phyloP scores from a whole-genome alignment of 139 green algal species.

The Pedinophyceae sp. region DNA sequence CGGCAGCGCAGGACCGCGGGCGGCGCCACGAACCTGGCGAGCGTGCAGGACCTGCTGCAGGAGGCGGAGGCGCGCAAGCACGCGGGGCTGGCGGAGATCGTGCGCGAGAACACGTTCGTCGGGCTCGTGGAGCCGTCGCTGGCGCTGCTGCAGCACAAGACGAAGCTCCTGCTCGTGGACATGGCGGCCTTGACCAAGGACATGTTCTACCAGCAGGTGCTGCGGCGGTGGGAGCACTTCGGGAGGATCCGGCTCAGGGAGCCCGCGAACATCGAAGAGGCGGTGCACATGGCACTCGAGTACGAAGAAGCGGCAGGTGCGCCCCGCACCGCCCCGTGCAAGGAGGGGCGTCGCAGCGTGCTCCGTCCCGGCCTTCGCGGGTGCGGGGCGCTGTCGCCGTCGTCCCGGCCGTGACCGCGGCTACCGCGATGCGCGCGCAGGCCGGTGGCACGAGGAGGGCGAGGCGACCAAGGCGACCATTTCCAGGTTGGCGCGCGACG shows the following conservation, averaged over 20 bases:
- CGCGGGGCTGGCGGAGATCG: conserved; percentile 41
- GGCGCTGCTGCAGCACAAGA: conserved; percentile 65
- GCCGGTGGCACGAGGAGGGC: background rate
- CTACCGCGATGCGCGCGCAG: background rate
- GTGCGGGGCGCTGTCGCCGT: background rate
- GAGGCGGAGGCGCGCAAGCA: conserved; percentile 17
- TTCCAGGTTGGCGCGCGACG: conserved; percentile 26
- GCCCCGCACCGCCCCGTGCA: too few species aligned
- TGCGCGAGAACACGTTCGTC: conserved; percentile 55
- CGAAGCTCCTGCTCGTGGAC: conserved; percentile 71
- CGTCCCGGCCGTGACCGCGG: background rate
- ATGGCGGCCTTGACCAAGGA: conserved; percentile 39
- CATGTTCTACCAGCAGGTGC: conserved; percentile 69
- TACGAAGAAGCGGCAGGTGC: background rate
- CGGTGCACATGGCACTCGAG: conserved; percentile 46
- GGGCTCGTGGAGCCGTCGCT: conserved; percentile 51
- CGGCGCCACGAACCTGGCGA: conserved; percentile 10
- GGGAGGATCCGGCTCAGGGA: conserved; percentile 26
- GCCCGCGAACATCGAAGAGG: conserved; percentile 22
- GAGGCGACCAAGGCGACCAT: conserved; percentile 42
- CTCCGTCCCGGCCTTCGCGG: background rate
- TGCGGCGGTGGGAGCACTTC: conserved; percentile 29
- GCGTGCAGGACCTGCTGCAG: conserved; percentile 2
- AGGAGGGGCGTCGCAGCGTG: background rate
- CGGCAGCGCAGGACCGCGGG: too few species aligned